Evolutionary conservation across 495 filamentous ascomycete genomes (phyloP).

Genomic region (Hapsidospora chrysogenum): DNA sequence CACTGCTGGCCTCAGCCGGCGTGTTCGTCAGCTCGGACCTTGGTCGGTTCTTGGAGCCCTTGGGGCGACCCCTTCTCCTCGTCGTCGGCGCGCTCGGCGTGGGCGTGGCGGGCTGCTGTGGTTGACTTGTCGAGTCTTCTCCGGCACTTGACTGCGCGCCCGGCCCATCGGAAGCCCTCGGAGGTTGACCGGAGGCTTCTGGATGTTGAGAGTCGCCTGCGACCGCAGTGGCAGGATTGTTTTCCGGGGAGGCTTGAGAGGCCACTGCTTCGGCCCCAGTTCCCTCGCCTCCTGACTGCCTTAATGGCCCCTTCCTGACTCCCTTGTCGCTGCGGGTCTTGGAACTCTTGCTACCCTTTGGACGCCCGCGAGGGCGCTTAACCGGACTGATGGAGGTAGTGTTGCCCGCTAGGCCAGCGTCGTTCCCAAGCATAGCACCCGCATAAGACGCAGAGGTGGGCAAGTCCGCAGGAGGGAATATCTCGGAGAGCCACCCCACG

Average conservation of each 20-base stretch:
- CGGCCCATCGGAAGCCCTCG: no score
- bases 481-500: slow-evolving; percentile 40
- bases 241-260: no score
- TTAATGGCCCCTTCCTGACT: slow-evolving; percentile 27
- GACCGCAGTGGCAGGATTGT: no score
- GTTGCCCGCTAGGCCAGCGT: neutral
- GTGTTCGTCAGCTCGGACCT: slow-evolving; percentile 7
- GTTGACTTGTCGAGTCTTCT: no score
- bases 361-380: slow-evolving; percentile 28
- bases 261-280: no score
- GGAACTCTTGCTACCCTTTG: slow-evolving; percentile 33
- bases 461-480: slow-evolving; percentile 23
- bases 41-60: slow-evolving; percentile 31
- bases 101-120: no score
- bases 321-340: slow-evolving; percentile 33
- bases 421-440: no score
- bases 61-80: slow-evolving; percentile 20
- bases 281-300: no score
- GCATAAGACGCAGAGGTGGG: neutral
- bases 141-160: no score
- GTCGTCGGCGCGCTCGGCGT: slow-evolving; percentile 11
- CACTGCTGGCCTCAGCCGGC: neutral
- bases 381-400: slow-evolving; percentile 6
- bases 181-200: no score
- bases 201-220: no score